Percentiles rank a stretch among this genome's conserved stretches.
Evolutionary conservation across 345 rosid genomes (phyloP).

Genomic region (Acer saccharum): DNA sequence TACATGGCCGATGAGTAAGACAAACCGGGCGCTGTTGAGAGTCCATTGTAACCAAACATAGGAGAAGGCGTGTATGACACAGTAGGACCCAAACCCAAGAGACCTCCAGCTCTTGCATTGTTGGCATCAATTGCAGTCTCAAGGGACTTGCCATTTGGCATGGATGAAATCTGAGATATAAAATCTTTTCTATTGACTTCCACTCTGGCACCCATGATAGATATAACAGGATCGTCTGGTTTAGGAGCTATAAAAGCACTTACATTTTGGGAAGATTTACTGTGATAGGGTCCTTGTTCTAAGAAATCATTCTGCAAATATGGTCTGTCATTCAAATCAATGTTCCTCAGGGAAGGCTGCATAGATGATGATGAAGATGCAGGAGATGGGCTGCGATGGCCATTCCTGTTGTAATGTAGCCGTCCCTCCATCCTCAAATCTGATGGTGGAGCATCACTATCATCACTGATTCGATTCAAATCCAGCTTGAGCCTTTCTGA

Average conservation of each 20-base stretch:
- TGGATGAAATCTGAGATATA: slow-evolving; percentile 43
- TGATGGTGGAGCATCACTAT: slow-evolving; percentile 55
- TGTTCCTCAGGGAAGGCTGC: slow-evolving; percentile 66
- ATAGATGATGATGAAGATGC: slow-evolving; percentile 74
- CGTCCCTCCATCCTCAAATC: slow-evolving; percentile 54
- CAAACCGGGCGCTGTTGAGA: slow-evolving; percentile 49
- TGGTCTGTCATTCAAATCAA: slow-evolving; percentile 93
- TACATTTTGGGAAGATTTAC: slow-evolving; percentile 38
- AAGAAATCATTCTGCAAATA: slow-evolving; percentile 44
- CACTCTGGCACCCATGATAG: slow-evolving; percentile 75
- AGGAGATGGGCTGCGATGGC: slow-evolving; percentile 73
- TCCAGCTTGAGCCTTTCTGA: slow-evolving; percentile 70
- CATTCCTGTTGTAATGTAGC: slow-evolving; percentile 49
- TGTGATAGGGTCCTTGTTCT: slow-evolving; percentile 46
- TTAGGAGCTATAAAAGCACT: slow-evolving; percentile 45
- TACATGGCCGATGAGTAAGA: slow-evolving; percentile 59
- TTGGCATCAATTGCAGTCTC: slow-evolving; percentile 48
- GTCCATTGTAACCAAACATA: slow-evolving; percentile 59
- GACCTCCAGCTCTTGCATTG: slow-evolving; percentile 52
- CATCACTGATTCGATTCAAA: slow-evolving; percentile 73
- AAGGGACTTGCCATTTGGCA: slow-evolving; percentile 60
- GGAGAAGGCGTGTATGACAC: slow-evolving; percentile 60
- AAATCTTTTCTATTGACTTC: slow-evolving; percentile 58
- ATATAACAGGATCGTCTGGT: slow-evolving; percentile 61
- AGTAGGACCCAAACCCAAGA: slow-evolving; percentile 58